Percentiles rank a stretch among this genome's conserved stretches.
These are phyloP conservation scores for Leccinum pellstonianum DNA, from an alignment of 768 basidiomycete species.

Conservation along the genomic window DNA sequence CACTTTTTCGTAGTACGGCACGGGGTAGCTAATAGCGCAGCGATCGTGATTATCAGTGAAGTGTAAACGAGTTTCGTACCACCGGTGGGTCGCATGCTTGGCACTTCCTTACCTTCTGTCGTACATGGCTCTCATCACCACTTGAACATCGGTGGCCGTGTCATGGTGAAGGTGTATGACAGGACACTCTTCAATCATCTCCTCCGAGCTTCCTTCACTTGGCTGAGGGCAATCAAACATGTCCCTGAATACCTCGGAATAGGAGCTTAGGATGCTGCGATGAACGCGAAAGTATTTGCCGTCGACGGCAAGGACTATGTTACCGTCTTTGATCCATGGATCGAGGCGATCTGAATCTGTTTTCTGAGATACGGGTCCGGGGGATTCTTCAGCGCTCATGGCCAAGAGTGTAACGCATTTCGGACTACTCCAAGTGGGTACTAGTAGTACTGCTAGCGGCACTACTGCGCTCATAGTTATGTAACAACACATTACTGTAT, in stretches of 20 bases:
- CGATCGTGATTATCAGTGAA: neutral
- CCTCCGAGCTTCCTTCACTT: neutral
- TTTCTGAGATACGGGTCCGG: neutral
- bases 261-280: conserved; percentile 2
- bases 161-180: conserved; percentile 16
- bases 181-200: conserved; percentile 16
- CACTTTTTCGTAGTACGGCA: conserved; percentile 3
- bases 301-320: conserved; percentile 4
- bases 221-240: conserved; percentile 1
- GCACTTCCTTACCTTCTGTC: conserved; percentile 14
- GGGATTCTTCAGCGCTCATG: neutral
- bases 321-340: conserved; percentile 9
- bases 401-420: neutral
- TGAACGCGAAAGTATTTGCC: conserved; percentile 8
- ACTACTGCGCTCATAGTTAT: too few species aligned
- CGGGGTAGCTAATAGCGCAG: conserved; percentile 9
- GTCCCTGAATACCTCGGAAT: conserved; percentile 7
- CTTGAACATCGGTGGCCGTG: conserved; percentile 10
- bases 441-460: too few species aligned
- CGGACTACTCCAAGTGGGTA: neutral
- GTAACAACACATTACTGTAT: neutral
- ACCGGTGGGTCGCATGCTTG: neutral
- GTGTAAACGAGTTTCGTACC: neutral
- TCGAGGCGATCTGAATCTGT: conserved; percentile 6
- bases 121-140: conserved; percentile 21